Evolutionary conservation across 306 rosid species (phyloP), one percentile per base, ranked within the genome.

Genomic region (Prunus davidiana): DNA sequence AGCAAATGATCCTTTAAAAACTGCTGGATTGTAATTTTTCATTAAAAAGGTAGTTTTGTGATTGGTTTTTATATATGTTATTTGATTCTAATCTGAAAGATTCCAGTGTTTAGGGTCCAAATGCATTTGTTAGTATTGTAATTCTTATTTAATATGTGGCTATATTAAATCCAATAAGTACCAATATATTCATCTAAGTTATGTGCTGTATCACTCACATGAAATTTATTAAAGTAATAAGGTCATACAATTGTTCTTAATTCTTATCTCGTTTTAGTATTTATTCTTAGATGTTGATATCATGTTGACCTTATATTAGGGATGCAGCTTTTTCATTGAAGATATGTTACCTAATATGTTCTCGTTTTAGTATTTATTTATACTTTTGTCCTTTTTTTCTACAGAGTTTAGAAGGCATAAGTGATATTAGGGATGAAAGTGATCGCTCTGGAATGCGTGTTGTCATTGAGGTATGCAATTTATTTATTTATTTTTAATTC

Each of bases 401-500:
- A 64, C 96, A 95, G 98, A 90, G 70, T 79, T 72, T 95, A 63
- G 99, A 95, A 19, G 97, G 99, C 63, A 85, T 95, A 78, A 84
- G 97, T 81, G 99, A 95, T 86, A 89, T 95, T 71, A 91, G 97
- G 78, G 99, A 95, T 77, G 99, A 95, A 76, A 92, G 97, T 81
- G 99, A 95, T 83, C 96, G 99, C 32, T 70, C 97, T 83, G 99
- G 97, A 82, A 95, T 95, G 99, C 97, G 97, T 62, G 69, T 95
- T 58, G 97, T 95, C 62, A 89, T 95, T 81, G 97, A 95, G 98
- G 97, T 95, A 77, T 25, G 76, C 43, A 71, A 64, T 41, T 24
- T 6, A 69, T 49, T 34, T 34, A 34, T 34, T 34, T 32, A 38
- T 38, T 38, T 46, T 25, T 50, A 12, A 22, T 52, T 58, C 61